Evolutionary conservation across 2,329 filamentous ascomycete species (phyloP).

Genomic region (Cladorrhinum sp.): DNA sequence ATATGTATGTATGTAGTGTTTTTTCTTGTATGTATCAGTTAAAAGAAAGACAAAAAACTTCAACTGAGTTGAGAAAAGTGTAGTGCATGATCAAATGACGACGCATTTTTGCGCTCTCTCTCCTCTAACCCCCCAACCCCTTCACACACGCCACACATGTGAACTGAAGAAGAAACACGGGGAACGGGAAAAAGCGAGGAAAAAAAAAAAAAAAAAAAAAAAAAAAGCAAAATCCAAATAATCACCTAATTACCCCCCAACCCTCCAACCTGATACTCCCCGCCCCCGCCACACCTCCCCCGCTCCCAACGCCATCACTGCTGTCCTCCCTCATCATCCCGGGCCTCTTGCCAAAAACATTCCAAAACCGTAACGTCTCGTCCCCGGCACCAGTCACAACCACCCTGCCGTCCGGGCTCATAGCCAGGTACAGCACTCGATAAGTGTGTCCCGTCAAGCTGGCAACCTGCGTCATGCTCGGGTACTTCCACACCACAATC

Average conservation of each 20-base stretch:
- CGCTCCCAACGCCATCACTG: constrained; percentile 38
- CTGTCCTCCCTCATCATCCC: constrained; percentile 63
- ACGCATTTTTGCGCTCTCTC: background rate
- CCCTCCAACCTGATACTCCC: constrained; percentile 52
- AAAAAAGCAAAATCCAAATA: background rate
- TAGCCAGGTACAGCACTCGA: constrained; percentile 90
- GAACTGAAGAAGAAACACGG: background rate
- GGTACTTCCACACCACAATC: constrained; percentile 99
- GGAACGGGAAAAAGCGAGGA: background rate
- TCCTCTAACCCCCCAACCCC: background rate
- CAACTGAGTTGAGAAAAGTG: background rate
- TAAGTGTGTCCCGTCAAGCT: constrained; percentile 96
- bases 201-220: constrained; percentile 11
- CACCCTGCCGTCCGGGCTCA: constrained; percentile 92
- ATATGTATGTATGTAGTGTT: background rate
- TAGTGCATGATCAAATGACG: background rate
- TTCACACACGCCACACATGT: background rate
- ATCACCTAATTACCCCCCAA: constrained; percentile 77
- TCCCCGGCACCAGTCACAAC: constrained; percentile 96
- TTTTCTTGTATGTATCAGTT: background rate
- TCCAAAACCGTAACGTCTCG: constrained; percentile 95
- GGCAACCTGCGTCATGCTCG: constrained; percentile 94
- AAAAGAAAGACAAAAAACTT: background rate
- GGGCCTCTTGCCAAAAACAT: constrained; percentile 82
- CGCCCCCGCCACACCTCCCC: constrained; percentile 39